Evolutionary conservation across 495 filamentous ascomycete species (phyloP).

Genomic region (Talaromyces stipitatus): DNA sequence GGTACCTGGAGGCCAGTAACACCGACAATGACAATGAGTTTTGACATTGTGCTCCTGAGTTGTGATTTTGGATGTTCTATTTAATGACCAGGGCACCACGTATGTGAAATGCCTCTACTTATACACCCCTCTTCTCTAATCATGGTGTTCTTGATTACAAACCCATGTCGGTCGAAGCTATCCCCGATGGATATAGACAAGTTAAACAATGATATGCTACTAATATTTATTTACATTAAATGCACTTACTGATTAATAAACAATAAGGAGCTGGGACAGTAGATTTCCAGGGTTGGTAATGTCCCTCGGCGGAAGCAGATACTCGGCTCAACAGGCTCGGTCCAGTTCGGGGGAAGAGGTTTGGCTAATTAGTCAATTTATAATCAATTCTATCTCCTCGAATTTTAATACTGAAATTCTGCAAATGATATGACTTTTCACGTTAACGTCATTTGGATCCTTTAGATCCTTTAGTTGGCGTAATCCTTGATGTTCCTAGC

Average conservation of each 20-base stretch:
- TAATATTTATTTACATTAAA: neutral
- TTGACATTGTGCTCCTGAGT: neutral
- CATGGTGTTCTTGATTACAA: neutral
- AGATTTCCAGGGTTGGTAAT: neutral
- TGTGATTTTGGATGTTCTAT: neutral
- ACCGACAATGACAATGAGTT: conserved; percentile 22
- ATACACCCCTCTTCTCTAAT: neutral
- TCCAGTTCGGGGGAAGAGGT: no score
- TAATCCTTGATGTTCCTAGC: no score
- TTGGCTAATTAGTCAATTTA: no score
- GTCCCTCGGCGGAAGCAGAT: neutral
- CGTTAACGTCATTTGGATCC: no score
- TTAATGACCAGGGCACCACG: neutral
- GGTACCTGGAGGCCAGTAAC: conserved; percentile 34
- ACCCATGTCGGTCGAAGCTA: neutral
- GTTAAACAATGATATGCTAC: neutral
- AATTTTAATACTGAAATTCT: no score
- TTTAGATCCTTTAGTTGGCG: no score
- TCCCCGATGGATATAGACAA: neutral
- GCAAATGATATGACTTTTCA: no score
- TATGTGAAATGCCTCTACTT: neutral
- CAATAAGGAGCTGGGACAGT: neutral
- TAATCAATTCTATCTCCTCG: no score
- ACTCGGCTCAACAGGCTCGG: neutral
- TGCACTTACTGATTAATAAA: neutral